Base-by-base conservation (phyloP, 108 stramenopile genomes). In the Nitzschia putrida region DNA sequence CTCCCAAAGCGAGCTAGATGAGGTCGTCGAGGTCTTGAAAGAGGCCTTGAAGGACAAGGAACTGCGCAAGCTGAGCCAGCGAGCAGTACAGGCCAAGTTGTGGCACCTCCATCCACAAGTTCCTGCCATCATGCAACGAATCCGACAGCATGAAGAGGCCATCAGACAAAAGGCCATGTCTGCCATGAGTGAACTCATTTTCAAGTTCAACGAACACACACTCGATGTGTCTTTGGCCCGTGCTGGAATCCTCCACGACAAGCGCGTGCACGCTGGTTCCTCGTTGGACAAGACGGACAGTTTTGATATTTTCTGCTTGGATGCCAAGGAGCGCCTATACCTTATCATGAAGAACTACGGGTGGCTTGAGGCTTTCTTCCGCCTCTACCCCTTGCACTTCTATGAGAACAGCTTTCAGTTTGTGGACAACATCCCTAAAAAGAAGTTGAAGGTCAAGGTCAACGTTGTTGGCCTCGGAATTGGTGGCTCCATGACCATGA, bases 321-420 rank as follows among this genome's bases (percentile, higher is more conserved):
- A 76, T 64, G 59, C 69, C 52, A 76, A 76, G 69, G 75, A 76
- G 61, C 41, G 75, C 1, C 69, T 76, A 23, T 76, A 70, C 41
- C 45, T 76, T 11, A 20, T 70, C n/a, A 13, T 76, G 13, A 51
- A 76, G 25, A 42, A 76, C 16, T 76, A 70, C 44, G 75, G 49
- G 8, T 76, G 75, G 75, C 50, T 76, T n/a, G 37, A 76, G 25
- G 75, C 70, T 22, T 76, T 76, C 69, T 76, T 70, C 43, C 69
- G 69, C 0, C 24, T 55, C 12, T 76, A 63, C 57, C 75, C 75
- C 0, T 24, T 69, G 25, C 75, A 76, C 53, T 76, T 76, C 40
- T 76, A 76, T 29, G 75, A 76, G 59, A 76, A 76, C 68, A 64
- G 53, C 53, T 76, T 76, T 56, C 60, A 61, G 38, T 76, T 76